phyloP scores from a whole-genome alignment of 352 stramenopile genomes.

The Thalassiosira sp. region DNA sequence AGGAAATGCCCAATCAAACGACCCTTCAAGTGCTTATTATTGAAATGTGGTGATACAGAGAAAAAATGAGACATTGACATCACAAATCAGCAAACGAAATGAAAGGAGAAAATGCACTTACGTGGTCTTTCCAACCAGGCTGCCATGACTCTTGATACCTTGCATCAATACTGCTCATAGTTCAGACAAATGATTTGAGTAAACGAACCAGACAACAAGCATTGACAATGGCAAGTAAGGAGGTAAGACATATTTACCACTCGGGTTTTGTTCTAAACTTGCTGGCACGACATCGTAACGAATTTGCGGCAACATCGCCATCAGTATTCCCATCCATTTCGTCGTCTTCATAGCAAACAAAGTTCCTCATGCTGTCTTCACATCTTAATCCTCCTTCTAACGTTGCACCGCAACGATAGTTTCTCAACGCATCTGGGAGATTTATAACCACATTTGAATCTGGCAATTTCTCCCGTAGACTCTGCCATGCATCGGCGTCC shows the following conservation, averaged over 20 bases:
- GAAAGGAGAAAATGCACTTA: no score
- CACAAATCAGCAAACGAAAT: no score
- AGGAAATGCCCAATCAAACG: conserved; percentile 18
- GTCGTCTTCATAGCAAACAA: conserved; percentile 30
- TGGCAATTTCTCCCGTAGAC: conserved; percentile 5
- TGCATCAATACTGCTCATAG: conserved; percentile 10
- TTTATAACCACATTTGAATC: conserved; percentile 4
- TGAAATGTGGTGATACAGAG: no score
- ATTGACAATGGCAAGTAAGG: neutral
- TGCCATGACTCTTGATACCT: conserved; percentile 31
- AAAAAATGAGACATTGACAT: no score
- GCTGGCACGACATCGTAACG: conserved; percentile 8
- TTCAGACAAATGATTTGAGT: neutral
- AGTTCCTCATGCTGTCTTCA: conserved; percentile 33
- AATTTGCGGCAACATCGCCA: neutral
- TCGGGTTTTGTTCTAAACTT: conserved; percentile 15
- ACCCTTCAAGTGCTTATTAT: no score
- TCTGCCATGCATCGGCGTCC: conserved; percentile 9
- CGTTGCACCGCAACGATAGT: conserved; percentile 19
- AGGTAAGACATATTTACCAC: neutral
- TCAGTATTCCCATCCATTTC: neutral
- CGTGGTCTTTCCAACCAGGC: conserved; percentile 29
- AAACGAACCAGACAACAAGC: neutral
- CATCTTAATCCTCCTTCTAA: conserved; percentile 24
- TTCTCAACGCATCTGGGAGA: conserved; percentile 20